Conservation (phyloP, 2,329 filamentous ascomycete species). For the Xylogone sp. region DNA sequence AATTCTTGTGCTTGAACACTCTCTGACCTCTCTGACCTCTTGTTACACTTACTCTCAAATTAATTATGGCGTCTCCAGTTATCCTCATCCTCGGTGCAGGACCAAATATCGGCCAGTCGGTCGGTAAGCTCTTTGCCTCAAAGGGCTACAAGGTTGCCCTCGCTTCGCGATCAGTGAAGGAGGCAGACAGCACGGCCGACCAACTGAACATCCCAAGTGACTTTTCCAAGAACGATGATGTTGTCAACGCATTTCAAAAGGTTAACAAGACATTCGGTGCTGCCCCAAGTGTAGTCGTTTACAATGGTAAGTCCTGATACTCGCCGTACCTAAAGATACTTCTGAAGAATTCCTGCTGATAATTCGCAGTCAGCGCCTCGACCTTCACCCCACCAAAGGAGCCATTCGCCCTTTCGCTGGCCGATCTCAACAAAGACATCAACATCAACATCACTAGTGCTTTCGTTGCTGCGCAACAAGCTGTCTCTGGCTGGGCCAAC, state of each 20-base stretch:
- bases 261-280: constrained; percentile 28
- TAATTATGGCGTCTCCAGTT: constrained; percentile 12
- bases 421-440: constrained; percentile 22
- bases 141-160: constrained; percentile 40
- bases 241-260: constrained; percentile 33
- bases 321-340: not conserved
- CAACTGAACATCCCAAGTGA: constrained; percentile 33
- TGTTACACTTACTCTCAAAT: not conserved
- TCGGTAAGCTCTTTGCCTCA: constrained; percentile 32
- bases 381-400: constrained; percentile 20
- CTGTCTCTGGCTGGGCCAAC: constrained; percentile 27
- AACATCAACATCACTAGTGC: constrained; percentile 36
- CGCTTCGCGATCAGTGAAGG: constrained; percentile 27
- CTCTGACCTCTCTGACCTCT: not conserved
- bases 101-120: constrained; percentile 32
- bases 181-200: constrained; percentile 25
- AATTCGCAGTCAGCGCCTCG: constrained; percentile 11
- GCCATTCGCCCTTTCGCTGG: constrained; percentile 29
- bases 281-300: constrained; percentile 39
- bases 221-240: constrained; percentile 28
- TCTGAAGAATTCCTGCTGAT: constrained; percentile 7
- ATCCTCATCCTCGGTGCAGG: constrained; percentile 40
- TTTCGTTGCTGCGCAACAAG: constrained; percentile 37
- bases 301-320: constrained; percentile 32
- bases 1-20: not conserved